Base-by-base conservation (phyloP, 2,329 filamentous ascomycete genomes). In the Trichoderma sp. region DNA sequence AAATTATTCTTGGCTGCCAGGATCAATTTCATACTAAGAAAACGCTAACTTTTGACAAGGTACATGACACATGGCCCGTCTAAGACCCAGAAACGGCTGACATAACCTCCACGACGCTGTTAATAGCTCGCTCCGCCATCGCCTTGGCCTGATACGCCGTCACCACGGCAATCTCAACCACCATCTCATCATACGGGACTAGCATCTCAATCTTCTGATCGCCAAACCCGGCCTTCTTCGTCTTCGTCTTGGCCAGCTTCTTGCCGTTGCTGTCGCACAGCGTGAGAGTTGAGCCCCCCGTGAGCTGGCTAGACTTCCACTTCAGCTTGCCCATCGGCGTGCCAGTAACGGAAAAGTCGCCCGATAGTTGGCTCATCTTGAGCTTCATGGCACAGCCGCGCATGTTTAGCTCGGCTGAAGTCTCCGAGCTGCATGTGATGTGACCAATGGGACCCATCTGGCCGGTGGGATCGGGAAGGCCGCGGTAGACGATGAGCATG, bases 21-120 rank as follows among this genome's bases (percentile, higher is more conserved):
- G 50, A 56, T 56, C 50, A 38, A 24, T 24, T 21, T 24, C 50
- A 21, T 18, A 35, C 27, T 16, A 68, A 56, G n/a, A 38, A 64
- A 50, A 45, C 35, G 21, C 53, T 45, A 63, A 62, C 24, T 4
- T 33, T 4, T 50, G 31, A 45, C 68, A 11, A 62, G 59, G 59
- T 63, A 33, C 68, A 72, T 72, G 68, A 72, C 56, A 72, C 68
- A 50, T 72, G 56, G 35, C 29, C 35, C 5, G 16, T 53, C 65
- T 63, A 69, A 41, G 11, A 16, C 53, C 59, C 59, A 21, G 53
- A 31, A n/a, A 56, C n/a, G n/a, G 64, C 72, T 24, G 33, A 33
- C 41, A 67, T 16, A 16, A 62, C 24, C 64, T 53, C 64, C n/a
- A 62, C n/a, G 35, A 16, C 27, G 3, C 24, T 24, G n/a, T 64